phyloP scores from a whole-genome alignment of 441 rosid species.

The Aquilaria agallochum region DNA sequence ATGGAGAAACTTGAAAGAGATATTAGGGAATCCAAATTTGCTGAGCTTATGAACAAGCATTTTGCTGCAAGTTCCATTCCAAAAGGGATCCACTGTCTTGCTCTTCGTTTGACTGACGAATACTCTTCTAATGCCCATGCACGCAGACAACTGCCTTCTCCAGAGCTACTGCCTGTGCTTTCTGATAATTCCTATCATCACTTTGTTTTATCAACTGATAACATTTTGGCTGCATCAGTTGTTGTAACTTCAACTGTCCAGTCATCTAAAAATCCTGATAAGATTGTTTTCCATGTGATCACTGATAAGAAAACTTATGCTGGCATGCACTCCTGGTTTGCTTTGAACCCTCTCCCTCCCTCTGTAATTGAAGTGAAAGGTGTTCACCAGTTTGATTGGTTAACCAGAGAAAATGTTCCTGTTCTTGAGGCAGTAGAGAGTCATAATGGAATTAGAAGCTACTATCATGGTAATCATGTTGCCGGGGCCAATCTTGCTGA shows the following conservation, averaged over 20 bases:
- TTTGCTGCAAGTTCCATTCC: conserved; percentile 99
- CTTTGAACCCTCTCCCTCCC: conserved; percentile 78
- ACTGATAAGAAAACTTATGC: conserved; percentile 99
- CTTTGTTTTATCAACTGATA: conserved; percentile 86
- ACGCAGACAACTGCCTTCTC: conserved; percentile 96
- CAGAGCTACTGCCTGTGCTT: conserved; percentile 90
- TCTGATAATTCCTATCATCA: conserved; percentile 90
- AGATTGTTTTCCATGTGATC: conserved; percentile 91
- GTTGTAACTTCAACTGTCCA: conserved; percentile 86
- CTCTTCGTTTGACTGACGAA: conserved; percentile 92
- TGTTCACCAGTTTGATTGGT: conserved; percentile 98
- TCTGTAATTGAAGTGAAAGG: conserved; percentile 97
- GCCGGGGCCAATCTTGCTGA: conserved; percentile 80
- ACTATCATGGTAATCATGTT: conserved; percentile 95
- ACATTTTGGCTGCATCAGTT: conserved; percentile 97
- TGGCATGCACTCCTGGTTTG: conserved; percentile 99
- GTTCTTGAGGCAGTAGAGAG: conserved; percentile 98
- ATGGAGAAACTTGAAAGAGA: conserved; percentile 92
- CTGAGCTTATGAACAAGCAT: conserved; percentile 96
- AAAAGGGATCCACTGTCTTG: conserved; percentile 94
- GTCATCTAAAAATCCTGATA: conserved; percentile 83
- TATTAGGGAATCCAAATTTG: conserved; percentile 80
- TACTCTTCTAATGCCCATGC: conserved; percentile 99
- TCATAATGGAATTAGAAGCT: conserved; percentile 73
- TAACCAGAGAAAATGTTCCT: conserved; percentile 98